phyloP scores from a whole-genome alignment of 2,329 filamentous ascomycete species.

The Alternaria arborescens region DNA sequence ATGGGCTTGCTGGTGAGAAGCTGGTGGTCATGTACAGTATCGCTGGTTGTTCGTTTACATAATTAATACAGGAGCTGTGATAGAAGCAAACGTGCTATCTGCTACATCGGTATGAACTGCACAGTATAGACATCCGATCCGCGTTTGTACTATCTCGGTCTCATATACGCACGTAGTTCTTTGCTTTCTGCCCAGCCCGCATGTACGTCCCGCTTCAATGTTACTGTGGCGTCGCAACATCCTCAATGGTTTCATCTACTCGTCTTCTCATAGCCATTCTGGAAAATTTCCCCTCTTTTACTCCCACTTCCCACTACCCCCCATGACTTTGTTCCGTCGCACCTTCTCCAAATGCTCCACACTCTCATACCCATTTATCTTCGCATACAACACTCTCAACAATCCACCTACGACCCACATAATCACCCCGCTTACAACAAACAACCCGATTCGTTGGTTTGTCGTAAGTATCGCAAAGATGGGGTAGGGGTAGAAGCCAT shows the following conservation, averaged over 20 bases:
- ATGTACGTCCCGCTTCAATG: not conserved
- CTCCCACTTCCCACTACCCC: slow-evolving; percentile 29
- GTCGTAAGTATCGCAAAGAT: slow-evolving; percentile 76
- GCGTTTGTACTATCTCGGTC: not conserved
- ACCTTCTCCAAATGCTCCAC: slow-evolving; percentile 31
- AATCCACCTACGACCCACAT: slow-evolving; percentile 75
- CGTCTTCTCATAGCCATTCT: not conserved
- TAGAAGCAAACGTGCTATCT: slow-evolving; percentile 14
- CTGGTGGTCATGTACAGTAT: slow-evolving; percentile 35
- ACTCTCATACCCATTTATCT: slow-evolving; percentile 65
- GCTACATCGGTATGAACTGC: not conserved
- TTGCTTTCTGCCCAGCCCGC: not conserved
- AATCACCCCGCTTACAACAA: slow-evolving; percentile 71
- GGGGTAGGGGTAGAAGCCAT: slow-evolving; percentile 84
- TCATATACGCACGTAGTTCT: not conserved
- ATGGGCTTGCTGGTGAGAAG: slow-evolving; percentile 25
- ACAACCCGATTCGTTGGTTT: slow-evolving; percentile 72
- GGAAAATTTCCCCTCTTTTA: not conserved
- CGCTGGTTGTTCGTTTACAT: slow-evolving; percentile 17
- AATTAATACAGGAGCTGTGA: slow-evolving; percentile 24
- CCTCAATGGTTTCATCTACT: not conserved
- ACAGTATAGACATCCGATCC: not conserved
- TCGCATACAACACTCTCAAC: slow-evolving; percentile 75
- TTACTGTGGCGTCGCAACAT: not conserved
- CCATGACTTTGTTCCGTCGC: slow-evolving; percentile 31